Evolutionary conservation across 2,329 filamentous ascomycete species (phyloP).

Genomic region (Massarina eburnea): DNA sequence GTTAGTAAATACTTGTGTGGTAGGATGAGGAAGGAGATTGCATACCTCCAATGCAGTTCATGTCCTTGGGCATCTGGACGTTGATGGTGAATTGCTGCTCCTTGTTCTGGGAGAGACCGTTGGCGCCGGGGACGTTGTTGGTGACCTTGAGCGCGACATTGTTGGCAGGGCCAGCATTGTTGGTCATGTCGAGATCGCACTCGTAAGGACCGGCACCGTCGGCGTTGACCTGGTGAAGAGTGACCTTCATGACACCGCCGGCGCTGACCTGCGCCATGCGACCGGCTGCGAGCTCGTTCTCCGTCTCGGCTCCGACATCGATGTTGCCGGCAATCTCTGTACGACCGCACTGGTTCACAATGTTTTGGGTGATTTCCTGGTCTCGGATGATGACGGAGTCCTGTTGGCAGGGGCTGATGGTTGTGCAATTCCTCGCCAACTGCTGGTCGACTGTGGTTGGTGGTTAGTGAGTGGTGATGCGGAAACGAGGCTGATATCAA

Average conservation of each 20-base stretch:
- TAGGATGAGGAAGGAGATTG: background rate
- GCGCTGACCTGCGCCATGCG: slow-evolving; percentile 29
- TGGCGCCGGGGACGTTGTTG: slow-evolving; percentile 61
- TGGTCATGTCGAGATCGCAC: slow-evolving; percentile 65
- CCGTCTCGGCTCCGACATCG: slow-evolving; percentile 42
- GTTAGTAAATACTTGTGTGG: background rate
- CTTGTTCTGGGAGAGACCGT: slow-evolving; percentile 61
- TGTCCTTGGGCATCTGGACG: slow-evolving; percentile 58
- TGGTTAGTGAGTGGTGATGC: slow-evolving; percentile 1
- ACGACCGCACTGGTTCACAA: slow-evolving; percentile 41
- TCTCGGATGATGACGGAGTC: slow-evolving; percentile 42
- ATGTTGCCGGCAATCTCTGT: slow-evolving; percentile 43
- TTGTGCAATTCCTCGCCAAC: slow-evolving; percentile 41
- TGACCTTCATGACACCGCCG: slow-evolving; percentile 33
- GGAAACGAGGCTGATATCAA: background rate
- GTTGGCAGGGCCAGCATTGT: slow-evolving; percentile 44
- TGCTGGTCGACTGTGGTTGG: slow-evolving; percentile 29
- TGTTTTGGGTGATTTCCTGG: slow-evolving; percentile 40
- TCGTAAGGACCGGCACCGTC: slow-evolving; percentile 67
- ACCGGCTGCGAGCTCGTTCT: slow-evolving; percentile 37
- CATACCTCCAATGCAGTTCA: slow-evolving; percentile 55
- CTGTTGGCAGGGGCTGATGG: slow-evolving; percentile 42
- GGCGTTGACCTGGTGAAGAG: slow-evolving; percentile 61
- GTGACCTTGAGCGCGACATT: slow-evolving; percentile 55
- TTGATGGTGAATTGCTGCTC: slow-evolving; percentile 60